Evolutionary conservation across 176 grass and related monocot genomes (phyloP), one percentile per base, ranked within the genome.

Genomic region (Guadua angustifolia): DNA sequence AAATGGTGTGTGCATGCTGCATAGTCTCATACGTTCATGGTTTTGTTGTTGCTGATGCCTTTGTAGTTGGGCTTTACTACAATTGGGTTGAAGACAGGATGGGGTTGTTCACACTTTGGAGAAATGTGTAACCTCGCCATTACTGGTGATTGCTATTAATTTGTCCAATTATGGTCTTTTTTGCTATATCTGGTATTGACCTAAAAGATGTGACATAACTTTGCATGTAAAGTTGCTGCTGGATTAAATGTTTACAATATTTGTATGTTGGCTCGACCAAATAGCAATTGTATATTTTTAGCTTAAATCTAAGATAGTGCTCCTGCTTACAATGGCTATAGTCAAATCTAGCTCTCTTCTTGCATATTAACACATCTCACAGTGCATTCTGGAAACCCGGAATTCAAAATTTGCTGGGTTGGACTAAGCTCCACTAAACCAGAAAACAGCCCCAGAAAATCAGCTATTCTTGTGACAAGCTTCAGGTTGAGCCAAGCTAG

Each of bases 21-120:
- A 29, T 29, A 13, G 8, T 3, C 42, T 0, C 10, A 26, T 73
- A 7, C 5, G 39, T 21, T 73, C 53, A 88, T 76, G 33, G 24
- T 42, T 69, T 66, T 61, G 14, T 24, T 52, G 6, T n/a, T 84
- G 18, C 40, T 61, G 71, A 74, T 29, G 45, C 55, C 32, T 40
- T 21, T 81, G 10, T 70, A 95, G 95, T 73, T 98, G 89, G 95
- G 95, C 29, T 98, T 91, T 8, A 98, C 92, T 74, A 89, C 91
- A 25, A 92, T 98, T 39, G 91, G 95, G 10, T 73, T 95, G 87
- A 94, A 88, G 84, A 98, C 95, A 17, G 92, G 61, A 93, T 73
- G 95, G 90, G n/a, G 92, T 98, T 26, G 91, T 98, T 40, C 87
- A 93, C 2, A 92, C 92, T 65, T 89, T 95, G 38, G 95, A 95